Evolutionary conservation across 176 grass and related monocot genomes (phyloP).

Genomic region (Avena eriantha): DNA sequence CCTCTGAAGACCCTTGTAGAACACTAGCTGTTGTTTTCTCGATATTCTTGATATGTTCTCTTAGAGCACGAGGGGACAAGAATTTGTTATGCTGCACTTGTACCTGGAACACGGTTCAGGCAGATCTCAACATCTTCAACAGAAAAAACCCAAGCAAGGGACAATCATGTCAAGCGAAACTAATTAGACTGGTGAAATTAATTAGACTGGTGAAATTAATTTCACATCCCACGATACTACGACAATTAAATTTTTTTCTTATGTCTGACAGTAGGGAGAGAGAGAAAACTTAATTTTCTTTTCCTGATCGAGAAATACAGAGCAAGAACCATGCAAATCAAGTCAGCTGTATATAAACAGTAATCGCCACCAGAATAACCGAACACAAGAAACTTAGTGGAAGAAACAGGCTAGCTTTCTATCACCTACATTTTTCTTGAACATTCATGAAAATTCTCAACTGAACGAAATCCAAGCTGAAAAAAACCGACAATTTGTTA

Average conservation of each 20-base stretch:
- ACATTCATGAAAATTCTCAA: no score
- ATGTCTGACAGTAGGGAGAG: not conserved
- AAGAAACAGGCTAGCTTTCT: not conserved
- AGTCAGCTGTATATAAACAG: not conserved
- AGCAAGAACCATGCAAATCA: not conserved
- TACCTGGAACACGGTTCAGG: conserved; percentile 50
- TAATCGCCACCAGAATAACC: not conserved
- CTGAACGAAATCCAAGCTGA: not conserved
- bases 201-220: not conserved
- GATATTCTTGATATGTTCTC: conserved; percentile 58
- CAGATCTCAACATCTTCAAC: conserved; percentile 10
- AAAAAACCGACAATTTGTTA: not conserved
- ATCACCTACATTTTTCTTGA: not conserved
- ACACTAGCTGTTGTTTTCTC: conserved; percentile 34
- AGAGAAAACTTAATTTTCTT: not conserved
- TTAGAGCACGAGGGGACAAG: conserved; percentile 63
- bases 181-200: not conserved
- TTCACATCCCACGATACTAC: not conserved
- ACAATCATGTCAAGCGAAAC: not conserved
- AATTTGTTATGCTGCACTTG: conserved; percentile 56
- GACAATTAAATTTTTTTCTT: not conserved
- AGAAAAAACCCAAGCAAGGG: not conserved
- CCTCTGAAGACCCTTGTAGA: conserved; percentile 22
- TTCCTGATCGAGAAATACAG: not conserved
- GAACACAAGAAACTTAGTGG: not conserved